Conservation (phyloP, 2,329 filamentous ascomycete species). For the Alternaria triticimaculans region DNA sequence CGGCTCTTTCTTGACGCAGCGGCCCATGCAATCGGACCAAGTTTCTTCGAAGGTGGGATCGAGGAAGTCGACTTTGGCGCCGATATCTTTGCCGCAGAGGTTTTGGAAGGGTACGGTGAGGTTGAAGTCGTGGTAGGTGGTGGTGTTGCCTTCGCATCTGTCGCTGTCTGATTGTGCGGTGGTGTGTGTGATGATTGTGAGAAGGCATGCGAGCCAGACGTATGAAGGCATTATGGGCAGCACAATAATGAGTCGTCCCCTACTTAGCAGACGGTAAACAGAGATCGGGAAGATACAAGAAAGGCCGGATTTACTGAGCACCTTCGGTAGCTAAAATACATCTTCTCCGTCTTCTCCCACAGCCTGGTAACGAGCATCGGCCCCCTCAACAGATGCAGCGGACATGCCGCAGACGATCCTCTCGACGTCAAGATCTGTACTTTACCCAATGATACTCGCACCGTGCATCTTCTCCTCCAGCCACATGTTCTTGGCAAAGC, state of each 20-base stretch:
- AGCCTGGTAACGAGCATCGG: neutral
- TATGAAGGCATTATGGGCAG: neutral
- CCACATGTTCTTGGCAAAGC: neutral
- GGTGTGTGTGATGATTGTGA: neutral
- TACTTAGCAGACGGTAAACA: too few species aligned
- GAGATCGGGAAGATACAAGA: neutral
- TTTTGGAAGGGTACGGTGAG: constrained; percentile 10
- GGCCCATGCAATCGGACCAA: constrained; percentile 7
- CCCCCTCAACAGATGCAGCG: neutral
- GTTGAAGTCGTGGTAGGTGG: neutral
- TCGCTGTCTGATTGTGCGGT: neutral
- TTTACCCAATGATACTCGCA: neutral
- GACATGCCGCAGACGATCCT: neutral
- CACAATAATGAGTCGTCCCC: neutral
- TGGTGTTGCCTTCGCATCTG: neutral
- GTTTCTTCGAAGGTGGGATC: constrained; percentile 2
- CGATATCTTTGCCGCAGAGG: constrained; percentile 16
- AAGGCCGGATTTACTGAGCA: neutral
- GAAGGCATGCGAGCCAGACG: neutral
- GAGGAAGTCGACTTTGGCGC: constrained; percentile 11
- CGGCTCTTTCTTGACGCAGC: constrained; percentile 12
- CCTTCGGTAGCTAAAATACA: neutral
- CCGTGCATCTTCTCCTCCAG: neutral
- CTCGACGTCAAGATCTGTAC: neutral
- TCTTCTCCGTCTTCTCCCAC: neutral